Percentiles rank a stretch among this genome's conserved stretches.
Conservation (phyloP, 495 filamentous ascomycete genomes). For the Lasiosphaeria ovina region DNA sequence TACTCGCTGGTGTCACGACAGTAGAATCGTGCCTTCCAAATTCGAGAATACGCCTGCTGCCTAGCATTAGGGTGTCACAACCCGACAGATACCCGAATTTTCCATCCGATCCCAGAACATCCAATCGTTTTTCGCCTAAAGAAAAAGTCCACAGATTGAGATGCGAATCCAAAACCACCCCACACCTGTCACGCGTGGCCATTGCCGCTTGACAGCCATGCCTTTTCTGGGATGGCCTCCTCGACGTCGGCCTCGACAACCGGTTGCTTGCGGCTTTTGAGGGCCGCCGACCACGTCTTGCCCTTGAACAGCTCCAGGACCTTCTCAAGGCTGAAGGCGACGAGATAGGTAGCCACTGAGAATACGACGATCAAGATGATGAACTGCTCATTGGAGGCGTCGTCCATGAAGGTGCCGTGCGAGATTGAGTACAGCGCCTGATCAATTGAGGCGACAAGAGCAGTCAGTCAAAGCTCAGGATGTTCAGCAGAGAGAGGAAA, state of each 20-base stretch:
- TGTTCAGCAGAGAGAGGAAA: neutral
- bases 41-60: too few species aligned
- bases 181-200: neutral
- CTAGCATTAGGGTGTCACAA: too few species aligned
- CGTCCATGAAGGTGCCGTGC: slow-evolving; percentile 19
- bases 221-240: neutral
- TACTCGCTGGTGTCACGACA: too few species aligned
- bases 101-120: too few species aligned
- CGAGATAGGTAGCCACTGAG: slow-evolving; percentile 11
- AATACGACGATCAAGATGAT: slow-evolving; percentile 10
- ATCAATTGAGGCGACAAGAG: neutral
- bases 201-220: neutral
- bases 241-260: neutral
- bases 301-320: slow-evolving; percentile 12
- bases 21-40: too few species aligned
- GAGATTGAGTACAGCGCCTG: slow-evolving; percentile 16
- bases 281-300: neutral
- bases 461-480: neutral
- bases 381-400: slow-evolving; percentile 12
- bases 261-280: neutral
- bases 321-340: slow-evolving; percentile 15
- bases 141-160: too few species aligned
- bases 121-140: too few species aligned
- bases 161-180: neutral
- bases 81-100: too few species aligned